phyloP scores from a whole-genome alignment of 1,139 yeast species.

The Yamadazyma membranifaciens region DNA sequence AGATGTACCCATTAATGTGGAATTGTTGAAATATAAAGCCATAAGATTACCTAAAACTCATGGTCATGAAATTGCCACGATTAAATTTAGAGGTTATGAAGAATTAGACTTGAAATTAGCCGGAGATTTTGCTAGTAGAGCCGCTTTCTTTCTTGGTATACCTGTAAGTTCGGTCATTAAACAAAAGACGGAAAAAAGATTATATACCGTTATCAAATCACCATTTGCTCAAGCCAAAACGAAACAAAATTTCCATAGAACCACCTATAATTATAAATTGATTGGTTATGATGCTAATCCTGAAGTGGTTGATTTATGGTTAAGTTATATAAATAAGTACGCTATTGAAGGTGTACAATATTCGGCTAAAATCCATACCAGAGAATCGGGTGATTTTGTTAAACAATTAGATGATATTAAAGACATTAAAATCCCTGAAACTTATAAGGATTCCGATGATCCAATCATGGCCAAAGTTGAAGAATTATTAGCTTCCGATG shows the following conservation, averaged over 20 bases:
- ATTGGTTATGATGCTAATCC: conserved; percentile 83
- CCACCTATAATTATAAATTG: conserved; percentile 72
- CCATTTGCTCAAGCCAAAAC: conserved; percentile 95
- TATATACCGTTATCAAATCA: conserved; percentile 91
- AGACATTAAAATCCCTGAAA: conserved; percentile 34
- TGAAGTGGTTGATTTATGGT: conserved; percentile 79
- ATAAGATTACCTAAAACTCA: conserved; percentile 64
- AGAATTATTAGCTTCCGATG: conserved; percentile 57
- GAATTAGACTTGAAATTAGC: conserved; percentile 70
- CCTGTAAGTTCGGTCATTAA: conserved; percentile 64
- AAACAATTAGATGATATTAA: conserved; percentile 31
- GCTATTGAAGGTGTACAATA: conserved; percentile 81
- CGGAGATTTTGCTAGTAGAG: conserved; percentile 83
- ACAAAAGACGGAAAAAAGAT: conserved; percentile 63
- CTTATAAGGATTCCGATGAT: conserved; percentile 44
- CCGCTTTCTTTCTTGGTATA: conserved; percentile 85
- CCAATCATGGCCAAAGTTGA: conserved; percentile 71
- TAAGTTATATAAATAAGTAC: conserved; percentile 76
- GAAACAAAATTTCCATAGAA: conserved; percentile 91
- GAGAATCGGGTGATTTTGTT: conserved; percentile 51
- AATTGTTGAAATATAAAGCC: conserved; percentile 81
- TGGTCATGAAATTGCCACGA: conserved; percentile 70
- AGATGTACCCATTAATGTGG: conserved; percentile 74
- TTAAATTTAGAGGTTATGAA: conserved; percentile 72
- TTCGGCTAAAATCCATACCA: conserved; percentile 65